Conservation (phyloP, 495 filamentous ascomycete genomes). For the Alectoria sarmentosa region DNA sequence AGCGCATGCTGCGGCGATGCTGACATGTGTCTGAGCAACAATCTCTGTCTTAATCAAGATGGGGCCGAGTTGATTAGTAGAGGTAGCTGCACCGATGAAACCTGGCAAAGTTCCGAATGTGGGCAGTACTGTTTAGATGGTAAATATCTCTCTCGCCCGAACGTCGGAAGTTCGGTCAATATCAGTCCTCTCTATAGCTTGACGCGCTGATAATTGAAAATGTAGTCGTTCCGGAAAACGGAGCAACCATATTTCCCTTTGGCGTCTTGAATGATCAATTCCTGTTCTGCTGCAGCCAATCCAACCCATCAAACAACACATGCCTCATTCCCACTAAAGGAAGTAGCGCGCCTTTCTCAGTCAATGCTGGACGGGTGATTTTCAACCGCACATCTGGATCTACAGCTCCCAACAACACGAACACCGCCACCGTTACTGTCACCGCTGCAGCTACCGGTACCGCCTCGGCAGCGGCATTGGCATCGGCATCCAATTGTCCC, state of each 20-base stretch:
- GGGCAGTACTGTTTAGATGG: not conserved
- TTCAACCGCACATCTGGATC: slow-evolving; percentile 8
- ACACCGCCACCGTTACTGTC: not conserved
- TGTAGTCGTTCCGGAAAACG: not conserved
- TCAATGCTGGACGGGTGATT: not conserved
- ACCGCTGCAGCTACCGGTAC: not conserved
- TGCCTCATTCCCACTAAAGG: not conserved
- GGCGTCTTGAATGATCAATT: not conserved
- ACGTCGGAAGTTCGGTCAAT: not conserved
- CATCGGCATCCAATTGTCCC: not conserved
- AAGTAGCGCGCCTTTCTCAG: not conserved
- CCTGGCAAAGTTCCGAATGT: not conserved
- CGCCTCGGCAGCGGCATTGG: not conserved
- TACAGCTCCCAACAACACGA: not conserved
- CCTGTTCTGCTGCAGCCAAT: not conserved
- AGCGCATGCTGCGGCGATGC: not conserved
- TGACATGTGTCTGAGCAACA: not conserved
- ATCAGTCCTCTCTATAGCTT: not conserved
- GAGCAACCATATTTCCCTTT: not conserved
- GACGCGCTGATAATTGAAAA: not conserved
- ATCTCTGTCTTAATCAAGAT: not conserved
- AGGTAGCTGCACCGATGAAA: not conserved
- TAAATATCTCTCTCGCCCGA: not conserved
- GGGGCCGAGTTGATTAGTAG: not conserved
- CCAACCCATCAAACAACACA: not conserved